Evolutionary conservation across 148 eudicot species (phyloP), one percentile per base, ranked within the genome.

Genomic region (Camellia lanceoleosa): DNA sequence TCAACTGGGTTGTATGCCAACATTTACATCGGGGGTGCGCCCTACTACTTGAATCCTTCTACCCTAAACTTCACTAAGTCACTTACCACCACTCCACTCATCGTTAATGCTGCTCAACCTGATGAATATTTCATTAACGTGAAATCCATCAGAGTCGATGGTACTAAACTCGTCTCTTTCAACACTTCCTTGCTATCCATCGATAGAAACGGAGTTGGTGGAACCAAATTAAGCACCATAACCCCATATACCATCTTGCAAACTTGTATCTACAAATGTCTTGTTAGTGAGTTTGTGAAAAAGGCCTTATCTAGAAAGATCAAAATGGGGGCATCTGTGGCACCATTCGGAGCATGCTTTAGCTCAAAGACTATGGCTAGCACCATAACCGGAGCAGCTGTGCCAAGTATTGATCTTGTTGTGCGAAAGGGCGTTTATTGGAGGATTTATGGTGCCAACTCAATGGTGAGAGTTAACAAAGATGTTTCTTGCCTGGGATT

Each of bases 261-360:
- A 16, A 62, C 64, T 7, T 70, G 81, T 0, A 84, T 82, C 14
- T 84, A 83, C 62, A 79, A 82, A 64, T 69, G 85, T 38, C 49
- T 85, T 7, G 19, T 77, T 0, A 70, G 76, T 23, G 84, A 61
- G 0, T 81, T 87, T 73, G 79, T 38, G 7, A 73, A 66, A 38
- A 67, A 69, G 58, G 86, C 84, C 0, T 58, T 77, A 5, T 43
- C 82, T 0, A 81, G 52, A 78, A 77, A 78, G 9, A 82, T 83
- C 74, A 84, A 71, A 4, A 44, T 78, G 16, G 80, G 77, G 58
- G 43, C 73, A 11, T 74, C 85, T 0, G 85, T 83, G 55, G 78
- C 77, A 3, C 88, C 90, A 15, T 85, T 83, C 55, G 68, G 81
- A 13, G 85, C 77, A 1, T 88, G 88, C 68, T 88, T 75, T 64